phyloP scores from a whole-genome alignment of 345 rosid genomes.

The Eucalyptus viminalis region DNA sequence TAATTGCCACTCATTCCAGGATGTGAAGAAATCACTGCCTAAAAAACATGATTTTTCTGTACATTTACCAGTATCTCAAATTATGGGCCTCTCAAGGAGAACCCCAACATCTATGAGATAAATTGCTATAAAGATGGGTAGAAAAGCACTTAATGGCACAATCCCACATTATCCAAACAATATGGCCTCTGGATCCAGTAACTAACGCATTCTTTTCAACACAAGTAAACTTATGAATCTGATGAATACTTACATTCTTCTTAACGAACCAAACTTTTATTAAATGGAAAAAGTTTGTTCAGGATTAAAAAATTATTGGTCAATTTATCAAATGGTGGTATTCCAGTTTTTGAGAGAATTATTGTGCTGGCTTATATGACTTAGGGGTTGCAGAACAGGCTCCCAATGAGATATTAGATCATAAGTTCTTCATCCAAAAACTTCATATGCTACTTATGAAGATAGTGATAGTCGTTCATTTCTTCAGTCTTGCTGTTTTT shows the following conservation, averaged over 20 bases:
- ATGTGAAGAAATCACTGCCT: background rate
- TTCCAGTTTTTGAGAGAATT: background rate
- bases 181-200: background rate
- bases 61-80: background rate
- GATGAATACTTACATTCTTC: background rate
- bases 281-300: background rate
- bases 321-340: background rate
- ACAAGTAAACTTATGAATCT: background rate
- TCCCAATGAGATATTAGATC: background rate
- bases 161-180: background rate
- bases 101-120: background rate
- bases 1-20: background rate
- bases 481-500: background rate
- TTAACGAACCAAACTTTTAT: background rate
- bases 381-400: background rate
- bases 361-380: background rate
- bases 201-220: background rate
- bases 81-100: background rate
- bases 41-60: background rate
- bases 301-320: background rate
- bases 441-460: background rate
- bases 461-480: background rate
- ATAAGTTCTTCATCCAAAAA: background rate
- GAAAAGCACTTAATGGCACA: background rate
- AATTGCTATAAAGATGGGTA: background rate